Conservation (phyloP, 192 early-diverging fungal species). For the Backusella circina region DNA sequence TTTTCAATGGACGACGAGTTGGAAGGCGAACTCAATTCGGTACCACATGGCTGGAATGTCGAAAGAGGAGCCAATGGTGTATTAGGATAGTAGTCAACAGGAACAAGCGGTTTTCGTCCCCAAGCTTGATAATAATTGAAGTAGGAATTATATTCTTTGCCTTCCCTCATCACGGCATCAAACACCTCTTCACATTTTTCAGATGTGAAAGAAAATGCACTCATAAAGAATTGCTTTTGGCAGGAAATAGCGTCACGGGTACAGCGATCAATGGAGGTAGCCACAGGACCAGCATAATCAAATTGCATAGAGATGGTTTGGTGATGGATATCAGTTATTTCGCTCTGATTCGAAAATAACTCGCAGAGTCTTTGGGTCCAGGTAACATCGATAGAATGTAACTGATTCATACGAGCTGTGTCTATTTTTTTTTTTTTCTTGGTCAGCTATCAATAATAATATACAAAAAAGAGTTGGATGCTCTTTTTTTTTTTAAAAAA, state of each 20-base stretch:
- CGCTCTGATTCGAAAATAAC: background rate
- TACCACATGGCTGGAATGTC: background rate
- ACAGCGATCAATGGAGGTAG: background rate
- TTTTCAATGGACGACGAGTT: background rate
- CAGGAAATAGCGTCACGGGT: background rate
- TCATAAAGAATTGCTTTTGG: conserved; percentile 1
- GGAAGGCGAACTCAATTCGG: background rate
- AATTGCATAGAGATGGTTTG: conserved; percentile 5
- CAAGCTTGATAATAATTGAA: conserved; percentile 7
- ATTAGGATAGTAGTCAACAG: background rate
- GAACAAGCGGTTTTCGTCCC: conserved; percentile 4
- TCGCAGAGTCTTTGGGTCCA: conserved; percentile 9
- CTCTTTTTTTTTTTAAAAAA: too few species aligned
- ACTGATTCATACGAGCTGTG: background rate
- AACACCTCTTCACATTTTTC: background rate
- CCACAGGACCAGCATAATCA: background rate
- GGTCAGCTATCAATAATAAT: background rate
- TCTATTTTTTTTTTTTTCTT: background rate
- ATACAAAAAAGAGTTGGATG: background rate
- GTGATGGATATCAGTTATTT: conserved; percentile 10
- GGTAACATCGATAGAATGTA: conserved; percentile 1
- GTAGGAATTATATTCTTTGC: background rate
- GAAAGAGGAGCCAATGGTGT: background rate
- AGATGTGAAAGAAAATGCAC: background rate
- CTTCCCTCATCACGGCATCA: background rate